phyloP scores from a whole-genome alignment of 352 stramenopile species.

The Peronosclerospora sorghi region DNA sequence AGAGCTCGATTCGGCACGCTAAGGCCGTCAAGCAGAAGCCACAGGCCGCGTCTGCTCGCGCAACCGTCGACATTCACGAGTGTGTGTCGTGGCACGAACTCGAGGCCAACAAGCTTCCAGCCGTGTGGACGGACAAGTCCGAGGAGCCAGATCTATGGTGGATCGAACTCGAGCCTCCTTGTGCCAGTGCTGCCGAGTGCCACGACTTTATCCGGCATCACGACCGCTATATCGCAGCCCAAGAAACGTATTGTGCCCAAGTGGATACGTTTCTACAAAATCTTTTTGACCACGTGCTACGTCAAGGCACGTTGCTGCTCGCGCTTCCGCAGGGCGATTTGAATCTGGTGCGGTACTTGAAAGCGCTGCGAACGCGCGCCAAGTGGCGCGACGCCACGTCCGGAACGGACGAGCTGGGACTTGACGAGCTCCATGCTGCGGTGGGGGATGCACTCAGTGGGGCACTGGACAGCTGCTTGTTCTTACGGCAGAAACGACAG shows the following conservation, averaged over 20 bases:
- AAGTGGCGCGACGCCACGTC: slow-evolving; percentile 55
- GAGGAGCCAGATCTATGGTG: slow-evolving; percentile 46
- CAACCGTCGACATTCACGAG: slow-evolving; percentile 20
- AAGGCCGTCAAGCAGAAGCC: slow-evolving; percentile 12
- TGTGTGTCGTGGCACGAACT: slow-evolving; percentile 26
- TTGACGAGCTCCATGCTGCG: slow-evolving; percentile 48
- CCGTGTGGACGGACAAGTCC: slow-evolving; percentile 3
- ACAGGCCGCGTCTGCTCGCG: not conserved
- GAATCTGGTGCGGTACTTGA: slow-evolving; percentile 58
- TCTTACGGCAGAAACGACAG: slow-evolving; percentile 51
- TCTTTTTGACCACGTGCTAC: slow-evolving; percentile 33
- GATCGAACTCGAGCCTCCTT: slow-evolving; percentile 58
- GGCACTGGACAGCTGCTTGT: slow-evolving; percentile 63
- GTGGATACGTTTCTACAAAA: slow-evolving; percentile 40
- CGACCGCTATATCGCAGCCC: slow-evolving; percentile 53
- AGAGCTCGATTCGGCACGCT: slow-evolving; percentile 48
- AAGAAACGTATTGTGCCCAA: slow-evolving; percentile 35
- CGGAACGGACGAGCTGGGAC: slow-evolving; percentile 11
- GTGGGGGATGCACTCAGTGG: slow-evolving; percentile 59
- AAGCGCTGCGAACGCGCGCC: slow-evolving; percentile 56
- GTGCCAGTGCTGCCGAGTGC: slow-evolving; percentile 13
- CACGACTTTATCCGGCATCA: slow-evolving; percentile 57
- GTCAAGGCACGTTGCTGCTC: slow-evolving; percentile 42
- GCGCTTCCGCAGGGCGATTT: slow-evolving; percentile 65
- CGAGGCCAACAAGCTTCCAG: slow-evolving; percentile 23